Base-by-base conservation (phyloP, 306 rosid genomes). In the Vachellia pachyceras region DNA sequence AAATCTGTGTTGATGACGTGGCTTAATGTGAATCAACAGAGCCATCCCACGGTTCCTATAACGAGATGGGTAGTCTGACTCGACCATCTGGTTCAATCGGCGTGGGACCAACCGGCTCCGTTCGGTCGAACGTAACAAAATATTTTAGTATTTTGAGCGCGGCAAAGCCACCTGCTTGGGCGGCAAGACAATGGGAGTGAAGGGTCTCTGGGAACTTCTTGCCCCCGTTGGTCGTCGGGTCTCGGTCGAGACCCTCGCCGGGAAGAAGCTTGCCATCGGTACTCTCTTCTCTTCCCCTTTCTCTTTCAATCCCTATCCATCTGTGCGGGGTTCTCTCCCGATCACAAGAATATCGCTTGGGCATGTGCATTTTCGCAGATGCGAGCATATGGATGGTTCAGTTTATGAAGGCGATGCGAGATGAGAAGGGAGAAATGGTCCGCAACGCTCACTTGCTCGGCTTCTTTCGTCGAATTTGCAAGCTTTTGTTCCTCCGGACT, bases 371-470 rank as follows among this genome's bases (percentile, higher is more conserved):
- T 6, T 78, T 72, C 47, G 50, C 88, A 95, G 97, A 95, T 80
- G 97, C 97, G 76, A 95, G 99, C 87, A 95, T 95, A 85, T 95
- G 99, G 99, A 90, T 95, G 97, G 91, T 95, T 17, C 99, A 95
- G 85, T 95, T 95, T 75, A 81, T 95, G 82, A 95, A 95, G 88
- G 97, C 99, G 44, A 95, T 95, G 99, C 92, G 97, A 20, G 97
- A 95, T 64, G 97, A 95, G 73, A 93, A 86, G 82, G 99, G 99
- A 1, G 99, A 95, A 84, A 91, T 91, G 93, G 86, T 95, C 69
- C 89, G 90, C 33, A 93, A 93, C 80, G 99, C 99, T 3, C 99
- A 95, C 77, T 82, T 95, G 79, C 90, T 95, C 2, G 99, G 99
- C 22, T 95, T 95, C 86, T 95, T 95, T 78, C 99, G 99, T 47